Evolutionary conservation across 192 early-diverging fungal species (phyloP), one percentile per base, ranked within the genome.

Genomic region (Linnemannia exigua): DNA sequence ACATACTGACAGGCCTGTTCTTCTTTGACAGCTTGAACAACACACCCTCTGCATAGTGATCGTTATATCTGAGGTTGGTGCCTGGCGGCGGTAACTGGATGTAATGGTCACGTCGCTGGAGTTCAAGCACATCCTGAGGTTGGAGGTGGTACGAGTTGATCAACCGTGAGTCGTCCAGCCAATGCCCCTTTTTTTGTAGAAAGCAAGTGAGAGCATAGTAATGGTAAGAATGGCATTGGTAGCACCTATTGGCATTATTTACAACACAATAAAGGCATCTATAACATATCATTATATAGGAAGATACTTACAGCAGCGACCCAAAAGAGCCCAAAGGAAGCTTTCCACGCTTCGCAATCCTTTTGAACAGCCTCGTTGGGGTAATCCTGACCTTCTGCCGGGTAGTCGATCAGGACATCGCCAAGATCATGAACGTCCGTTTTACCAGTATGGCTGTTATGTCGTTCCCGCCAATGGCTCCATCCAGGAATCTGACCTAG

Each of bases 21-120:
- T 86, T 86, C 37, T 86, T 86, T 20, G 84, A 86, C 12, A 86
- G 61, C 63, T 86, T 86, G 70, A 67, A 86, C 35, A 86, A 25
- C 25, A 77, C 37, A 17, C 84, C 84, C 41, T 86, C 84, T 0
- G 84, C 84, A 48, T 86, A 86, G 54, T 86, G 84, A 35, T 80
- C 79, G 15, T 54, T 68, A n/a, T 86, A 86, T 25, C 16, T 77
- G 19, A 79, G 72, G 15, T 47, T 68, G 50, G 74, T 70, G 11
- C 58, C 74, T 35, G 72, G 72, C 0, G 83, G 83, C 0, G 84
- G 84, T 20, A 86, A 14, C 20, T 79, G 78, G 31, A 86, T 86
- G 33, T 80, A 86, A 33, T 86, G 84, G 41, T 77, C 70, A 17
- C 79, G 47, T 4, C 79, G 74, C 36, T 86, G 84, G 8, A 86